A percentile compares a stretch with the other conserved stretches of the same genome.
Conservation (phyloP, 805 yeast genomes). For the Lachancea meyersii region DNA sequence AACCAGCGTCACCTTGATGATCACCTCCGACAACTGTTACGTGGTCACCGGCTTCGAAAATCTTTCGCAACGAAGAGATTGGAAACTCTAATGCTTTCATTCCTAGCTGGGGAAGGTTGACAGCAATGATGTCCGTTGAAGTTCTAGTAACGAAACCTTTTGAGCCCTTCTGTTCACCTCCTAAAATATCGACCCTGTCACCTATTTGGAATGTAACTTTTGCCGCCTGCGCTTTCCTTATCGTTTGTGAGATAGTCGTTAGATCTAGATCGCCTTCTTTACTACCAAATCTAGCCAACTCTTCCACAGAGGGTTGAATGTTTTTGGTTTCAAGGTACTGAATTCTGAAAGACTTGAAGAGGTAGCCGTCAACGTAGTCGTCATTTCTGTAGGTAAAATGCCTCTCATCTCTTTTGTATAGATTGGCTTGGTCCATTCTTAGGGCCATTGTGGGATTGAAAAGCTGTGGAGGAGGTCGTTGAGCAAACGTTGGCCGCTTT, state of each 20-base stretch:
- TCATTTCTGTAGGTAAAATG: conserved; percentile 76
- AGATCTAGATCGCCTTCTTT: conserved; percentile 85
- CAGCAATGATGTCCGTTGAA: conserved; percentile 53
- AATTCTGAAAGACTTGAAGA: conserved; percentile 79
- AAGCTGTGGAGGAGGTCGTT: conserved; percentile 78
- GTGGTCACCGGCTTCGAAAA: conserved; percentile 88
- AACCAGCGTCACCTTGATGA: conserved; percentile 89
- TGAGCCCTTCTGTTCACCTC: conserved; percentile 91
- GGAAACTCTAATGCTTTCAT: conserved; percentile 69
- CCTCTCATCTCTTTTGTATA: conserved; percentile 59
- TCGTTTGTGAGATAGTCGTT: conserved; percentile 77
- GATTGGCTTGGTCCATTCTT: conserved; percentile 68
- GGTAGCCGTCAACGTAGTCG: conserved; percentile 83
- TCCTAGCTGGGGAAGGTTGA: conserved; percentile 45
- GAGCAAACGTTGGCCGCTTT: conserved; percentile 49
- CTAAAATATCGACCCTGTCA: conserved; percentile 83
- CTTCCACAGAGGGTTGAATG: conserved; percentile 84
- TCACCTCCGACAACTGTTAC: conserved; percentile 89
- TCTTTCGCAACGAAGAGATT: conserved; percentile 70
- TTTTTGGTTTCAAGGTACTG: conserved; percentile 73
- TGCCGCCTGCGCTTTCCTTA: conserved; percentile 56
- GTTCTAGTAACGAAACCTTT: conserved; percentile 70
- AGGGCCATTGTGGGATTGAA: conserved; percentile 87
- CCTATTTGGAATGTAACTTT: conserved; percentile 77
- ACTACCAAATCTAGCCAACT: conserved; percentile 73